A percentile compares a stretch with the other conserved stretches of the same genome.
These are phyloP conservation scores for Skeletonema costatum DNA, from an alignment of 108 stramenopile species.

Conservation along the genomic window DNA sequence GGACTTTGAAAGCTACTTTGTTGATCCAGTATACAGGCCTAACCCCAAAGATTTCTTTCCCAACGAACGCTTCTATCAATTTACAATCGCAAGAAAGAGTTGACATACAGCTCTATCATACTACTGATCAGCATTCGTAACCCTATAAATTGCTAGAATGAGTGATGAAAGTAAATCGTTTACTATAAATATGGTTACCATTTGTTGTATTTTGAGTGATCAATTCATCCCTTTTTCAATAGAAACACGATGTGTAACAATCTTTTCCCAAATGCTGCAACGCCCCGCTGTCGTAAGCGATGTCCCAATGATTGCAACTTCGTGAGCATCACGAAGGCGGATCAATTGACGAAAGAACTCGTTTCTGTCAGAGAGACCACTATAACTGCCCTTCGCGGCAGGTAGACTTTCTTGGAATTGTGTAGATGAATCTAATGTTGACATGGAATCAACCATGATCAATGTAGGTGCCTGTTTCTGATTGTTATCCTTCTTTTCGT, in stretches of 20 bases:
- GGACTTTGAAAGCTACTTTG: constrained; percentile 80
- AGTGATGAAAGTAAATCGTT: not conserved
- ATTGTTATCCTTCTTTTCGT: constrained; percentile 8
- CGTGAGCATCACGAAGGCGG: constrained; percentile 39
- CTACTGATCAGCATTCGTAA: not conserved
- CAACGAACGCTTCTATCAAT: constrained; percentile 77
- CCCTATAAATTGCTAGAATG: not conserved
- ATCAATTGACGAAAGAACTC: constrained; percentile 50
- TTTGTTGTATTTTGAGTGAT: not conserved
- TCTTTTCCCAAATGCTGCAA: constrained; percentile 42
- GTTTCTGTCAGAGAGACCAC: constrained; percentile 46
- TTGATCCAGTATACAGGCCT: constrained; percentile 83
- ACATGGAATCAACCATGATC: constrained; percentile 46
- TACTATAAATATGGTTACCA: not conserved
- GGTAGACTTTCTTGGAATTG: constrained; percentile 44
- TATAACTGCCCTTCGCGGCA: constrained; percentile 9
- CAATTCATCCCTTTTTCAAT: constrained; percentile 10
- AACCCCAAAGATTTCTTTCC: constrained; percentile 92
- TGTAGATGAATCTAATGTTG: constrained; percentile 43
- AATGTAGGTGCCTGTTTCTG: constrained; percentile 19
- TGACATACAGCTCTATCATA: not conserved
- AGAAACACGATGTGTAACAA: constrained; percentile 39
- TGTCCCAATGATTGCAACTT: constrained; percentile 40
- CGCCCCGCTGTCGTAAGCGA: not conserved
- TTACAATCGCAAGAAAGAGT: constrained; percentile 49